Conservation (phyloP, 1,139 yeast species). For the Taphrina communis region DNA sequence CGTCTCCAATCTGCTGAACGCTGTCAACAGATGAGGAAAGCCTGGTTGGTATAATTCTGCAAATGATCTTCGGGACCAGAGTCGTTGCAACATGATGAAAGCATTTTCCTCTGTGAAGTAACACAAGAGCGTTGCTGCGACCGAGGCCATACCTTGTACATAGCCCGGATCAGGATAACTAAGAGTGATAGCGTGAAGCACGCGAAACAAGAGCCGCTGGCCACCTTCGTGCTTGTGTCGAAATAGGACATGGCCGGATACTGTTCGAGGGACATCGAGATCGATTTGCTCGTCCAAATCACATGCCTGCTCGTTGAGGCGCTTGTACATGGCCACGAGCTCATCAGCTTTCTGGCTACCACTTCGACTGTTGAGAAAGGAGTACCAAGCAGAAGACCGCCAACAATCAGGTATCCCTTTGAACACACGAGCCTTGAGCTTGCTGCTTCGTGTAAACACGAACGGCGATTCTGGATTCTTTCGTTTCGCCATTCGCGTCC, state of each 20-base stretch:
- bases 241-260: conserved; percentile 46
- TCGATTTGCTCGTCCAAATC: conserved; percentile 47
- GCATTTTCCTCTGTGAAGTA: conserved; percentile 46
- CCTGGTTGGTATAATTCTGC: conserved; percentile 44
- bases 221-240: conserved; percentile 47
- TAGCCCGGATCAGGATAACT: conserved; percentile 46
- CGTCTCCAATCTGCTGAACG: conserved; percentile 44
- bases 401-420: conserved; percentile 48
- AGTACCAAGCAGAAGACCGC: conserved; percentile 45
- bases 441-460: conserved; percentile 15
- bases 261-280: conserved; percentile 48
- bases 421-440: conserved; percentile 42
- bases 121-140: conserved; percentile 47
- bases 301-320: conserved; percentile 39
- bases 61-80: conserved; percentile 44
- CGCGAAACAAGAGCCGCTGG: conserved; percentile 45
- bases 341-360: conserved; percentile 31
- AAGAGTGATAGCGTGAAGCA: conserved; percentile 47
- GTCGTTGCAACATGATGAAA: conserved; percentile 45
- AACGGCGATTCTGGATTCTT: background rate
- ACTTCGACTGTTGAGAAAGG: conserved; percentile 38
- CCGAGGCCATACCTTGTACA: conserved; percentile 48
- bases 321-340: conserved; percentile 18
- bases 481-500: conserved; percentile 30
- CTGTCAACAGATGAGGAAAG: conserved; percentile 44